Percentiles rank a stretch among this genome's conserved stretches.
Conservation (phyloP, 2,329 filamentous ascomycete species). For the Westerdykella aurantiaca region DNA sequence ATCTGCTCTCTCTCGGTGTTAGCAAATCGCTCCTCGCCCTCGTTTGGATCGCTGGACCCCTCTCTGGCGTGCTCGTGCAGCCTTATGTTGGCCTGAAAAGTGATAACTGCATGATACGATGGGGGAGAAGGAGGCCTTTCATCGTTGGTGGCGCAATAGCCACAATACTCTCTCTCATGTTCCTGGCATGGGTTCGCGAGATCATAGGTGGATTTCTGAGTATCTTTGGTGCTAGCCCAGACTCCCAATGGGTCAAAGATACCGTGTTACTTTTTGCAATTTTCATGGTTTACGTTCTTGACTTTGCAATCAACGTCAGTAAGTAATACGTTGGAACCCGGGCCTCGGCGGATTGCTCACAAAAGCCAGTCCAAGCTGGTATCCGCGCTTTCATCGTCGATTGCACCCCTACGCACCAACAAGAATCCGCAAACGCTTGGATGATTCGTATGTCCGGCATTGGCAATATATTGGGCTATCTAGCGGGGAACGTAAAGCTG, state of each 20-base stretch:
- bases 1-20: conserved; percentile 48
- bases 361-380: conserved; percentile 69
- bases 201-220: conserved; percentile 59
- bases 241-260: conserved; percentile 58
- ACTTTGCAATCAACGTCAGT: conserved; percentile 93
- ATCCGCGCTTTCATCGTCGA: conserved; percentile 92
- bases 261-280: conserved; percentile 74
- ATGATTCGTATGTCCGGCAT: conserved; percentile 79
- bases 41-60: conserved; percentile 53
- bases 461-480: conserved; percentile 85
- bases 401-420: conserved; percentile 84
- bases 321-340: conserved; percentile 22
- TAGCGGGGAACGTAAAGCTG: conserved; percentile 79
- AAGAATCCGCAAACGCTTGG: conserved; percentile 92
- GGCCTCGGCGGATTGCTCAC: neutral
- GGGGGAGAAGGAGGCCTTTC: conserved; percentile 49
- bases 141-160: conserved; percentile 46
- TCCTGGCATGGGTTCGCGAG: conserved; percentile 47
- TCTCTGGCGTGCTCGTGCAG: conserved; percentile 50
- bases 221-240: conserved; percentile 64
- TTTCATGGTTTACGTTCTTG: conserved; percentile 79
- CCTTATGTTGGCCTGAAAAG: conserved; percentile 51
- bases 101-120: conserved; percentile 44
- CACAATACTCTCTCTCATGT: conserved; percentile 46
- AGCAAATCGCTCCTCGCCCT: conserved; percentile 49